Base-by-base conservation (phyloP, 805 yeast genomes). In the Naumovozyma castellii region DNA sequence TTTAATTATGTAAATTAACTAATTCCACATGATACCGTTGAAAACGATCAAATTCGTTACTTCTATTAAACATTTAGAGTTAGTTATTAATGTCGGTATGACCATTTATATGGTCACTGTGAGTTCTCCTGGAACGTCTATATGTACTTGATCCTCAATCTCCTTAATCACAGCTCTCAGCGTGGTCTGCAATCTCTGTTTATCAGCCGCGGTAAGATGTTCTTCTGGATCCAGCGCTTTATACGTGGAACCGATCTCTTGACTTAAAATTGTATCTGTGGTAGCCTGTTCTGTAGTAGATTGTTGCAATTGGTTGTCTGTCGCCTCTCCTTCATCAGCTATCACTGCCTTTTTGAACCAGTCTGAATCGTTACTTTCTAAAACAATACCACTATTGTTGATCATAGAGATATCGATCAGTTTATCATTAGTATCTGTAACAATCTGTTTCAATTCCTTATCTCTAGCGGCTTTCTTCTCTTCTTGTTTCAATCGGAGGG, bases 281-380 rank as follows among this genome's bases (percentile, higher is more conserved):
- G 70, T 72, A 17, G 53, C 42, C 13, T 43, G 49, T 18, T 65
- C 62, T 18, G 66, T 18, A 18, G 15, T 14, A 1, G 17, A 9
- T 12, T 6, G 15, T 30, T 32, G 35, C 18, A 6, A 22, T 22
- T 22, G 27, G 27, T 6, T 22, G 6, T 22, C 27, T 10, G 10
- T 22, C 10, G 27, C 10, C 5, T 5, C 54, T 27, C 56, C 56
- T 42, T 65, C 64, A 49, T 66, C 67, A 48, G 66, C 68, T 2
- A 70, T 68, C 40, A 67, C 65, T 27, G 61, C 39, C 39, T 63
- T 64, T 44, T 61, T 65, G 30, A 64, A 51, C 3, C 70, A 65
- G 17, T 33, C 17, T 5, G 35, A 17, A 34, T 46, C 49, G 17
- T 36, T 34, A 29, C 59, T 49, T 25, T 48, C 54, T 3, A 53